Conservation (phyloP, 345 rosid genomes). For the Acer yangbiense region DNA sequence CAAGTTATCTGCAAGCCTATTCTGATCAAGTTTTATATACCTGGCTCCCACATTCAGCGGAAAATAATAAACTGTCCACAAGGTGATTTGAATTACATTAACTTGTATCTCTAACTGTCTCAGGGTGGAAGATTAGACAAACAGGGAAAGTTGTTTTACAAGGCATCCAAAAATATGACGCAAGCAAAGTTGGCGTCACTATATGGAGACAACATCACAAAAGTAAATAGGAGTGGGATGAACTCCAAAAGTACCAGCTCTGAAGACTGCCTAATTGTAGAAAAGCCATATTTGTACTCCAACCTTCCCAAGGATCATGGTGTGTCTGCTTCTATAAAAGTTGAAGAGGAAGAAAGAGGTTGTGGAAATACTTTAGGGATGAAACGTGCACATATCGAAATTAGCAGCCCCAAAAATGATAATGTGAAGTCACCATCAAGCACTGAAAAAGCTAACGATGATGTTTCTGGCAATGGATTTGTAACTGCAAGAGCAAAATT, state of each 20-base stretch:
- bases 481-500: slow-evolving; percentile 87
- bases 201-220: slow-evolving; percentile 64
- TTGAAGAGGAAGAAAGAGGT: slow-evolving; percentile 59
- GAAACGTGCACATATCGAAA: slow-evolving; percentile 66
- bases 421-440: slow-evolving; percentile 36
- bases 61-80: background rate
- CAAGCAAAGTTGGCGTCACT: slow-evolving; percentile 71
- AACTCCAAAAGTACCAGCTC: slow-evolving; percentile 43
- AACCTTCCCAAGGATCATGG: slow-evolving; percentile 34
- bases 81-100: slow-evolving; percentile 1
- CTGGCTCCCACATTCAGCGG: background rate
- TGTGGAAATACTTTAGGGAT: slow-evolving; percentile 42
- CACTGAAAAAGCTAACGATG: slow-evolving; percentile 44
- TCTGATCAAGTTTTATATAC: background rate
- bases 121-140: slow-evolving; percentile 55
- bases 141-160: slow-evolving; percentile 40
- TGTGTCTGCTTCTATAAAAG: slow-evolving; percentile 30
- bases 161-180: slow-evolving; percentile 47
- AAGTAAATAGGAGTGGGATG: slow-evolving; percentile 37
- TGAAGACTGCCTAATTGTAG: slow-evolving; percentile 54
- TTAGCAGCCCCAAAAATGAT: slow-evolving; percentile 44
- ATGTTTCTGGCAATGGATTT: slow-evolving; percentile 66
- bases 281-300: slow-evolving; percentile 31
- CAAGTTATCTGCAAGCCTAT: background rate
- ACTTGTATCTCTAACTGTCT: slow-evolving; percentile 20